These are phyloP conservation scores for Candida mattraensis DNA, from an alignment of 805 yeast genomes.

Conservation along the genomic window DNA sequence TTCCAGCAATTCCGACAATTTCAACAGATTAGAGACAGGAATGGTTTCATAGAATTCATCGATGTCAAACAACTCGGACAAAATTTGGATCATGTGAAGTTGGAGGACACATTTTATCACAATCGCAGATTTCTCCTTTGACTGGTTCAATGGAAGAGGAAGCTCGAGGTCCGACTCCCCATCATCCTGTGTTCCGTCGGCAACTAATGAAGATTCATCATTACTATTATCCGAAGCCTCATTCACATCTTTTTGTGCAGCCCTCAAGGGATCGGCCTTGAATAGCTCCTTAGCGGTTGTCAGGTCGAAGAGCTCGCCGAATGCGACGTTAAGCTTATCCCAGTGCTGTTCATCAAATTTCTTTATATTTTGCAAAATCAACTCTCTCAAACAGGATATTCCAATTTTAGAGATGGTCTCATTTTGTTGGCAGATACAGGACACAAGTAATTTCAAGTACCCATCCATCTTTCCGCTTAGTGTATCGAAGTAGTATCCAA, in stretches of 20 bases:
- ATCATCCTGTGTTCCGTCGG: slow-evolving; percentile 8
- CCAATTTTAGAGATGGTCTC: slow-evolving; percentile 97
- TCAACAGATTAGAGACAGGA: slow-evolving; percentile 63
- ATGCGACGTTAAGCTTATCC: slow-evolving; percentile 64
- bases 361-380: slow-evolving; percentile 70
- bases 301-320: slow-evolving; percentile 67
- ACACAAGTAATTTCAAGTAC: slow-evolving; percentile 70
- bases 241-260: slow-evolving; percentile 14
- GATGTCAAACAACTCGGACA: slow-evolving; percentile 74
- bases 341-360: slow-evolving; percentile 71
- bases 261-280: slow-evolving; percentile 51
- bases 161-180: slow-evolving; percentile 19
- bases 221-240: slow-evolving; percentile 30
- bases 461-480: slow-evolving; percentile 75
- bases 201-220: slow-evolving; percentile 9
- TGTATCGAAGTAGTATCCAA: slow-evolving; percentile 77
- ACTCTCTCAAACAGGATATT: slow-evolving; percentile 77
- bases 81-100: slow-evolving; percentile 80
- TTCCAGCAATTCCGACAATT: slow-evolving; percentile 59
- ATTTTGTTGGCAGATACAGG: slow-evolving; percentile 94
- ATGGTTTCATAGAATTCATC: slow-evolving; percentile 66
- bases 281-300: slow-evolving; percentile 89
- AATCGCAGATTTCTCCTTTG: slow-evolving; percentile 66
- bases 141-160: slow-evolving; percentile 39
- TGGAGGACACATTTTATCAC: slow-evolving; percentile 93